A percentile compares a stretch with the other conserved stretches of the same genome.
Conservation (phyloP, 495 filamentous ascomycete species). For the Penicillium cataractarum region DNA sequence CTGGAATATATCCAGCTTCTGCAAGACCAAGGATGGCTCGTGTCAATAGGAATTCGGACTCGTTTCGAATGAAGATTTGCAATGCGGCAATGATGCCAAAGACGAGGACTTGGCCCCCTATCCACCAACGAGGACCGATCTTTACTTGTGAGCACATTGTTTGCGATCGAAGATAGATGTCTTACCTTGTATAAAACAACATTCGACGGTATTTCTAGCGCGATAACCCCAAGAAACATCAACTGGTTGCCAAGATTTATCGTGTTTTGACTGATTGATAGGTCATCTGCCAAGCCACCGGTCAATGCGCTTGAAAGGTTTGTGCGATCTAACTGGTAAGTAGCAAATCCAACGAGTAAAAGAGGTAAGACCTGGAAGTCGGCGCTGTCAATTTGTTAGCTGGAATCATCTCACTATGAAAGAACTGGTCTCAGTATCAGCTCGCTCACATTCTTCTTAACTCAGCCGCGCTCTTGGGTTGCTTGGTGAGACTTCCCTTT, state of each 20-base stretch:
- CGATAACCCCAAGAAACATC: conserved; percentile 55
- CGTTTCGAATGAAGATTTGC: conserved; percentile 54
- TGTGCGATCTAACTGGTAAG: conserved; percentile 51
- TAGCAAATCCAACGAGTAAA: conserved; percentile 52
- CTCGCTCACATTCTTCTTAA: neutral
- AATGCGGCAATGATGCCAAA: conserved; percentile 56
- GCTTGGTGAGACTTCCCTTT: neutral
- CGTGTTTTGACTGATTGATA: conserved; percentile 52
- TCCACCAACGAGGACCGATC: conserved; percentile 54
- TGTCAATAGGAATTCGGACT: conserved; percentile 46
- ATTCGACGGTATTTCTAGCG: conserved; percentile 59
- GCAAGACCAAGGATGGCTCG: conserved; percentile 53
- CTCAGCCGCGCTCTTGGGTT: neutral
- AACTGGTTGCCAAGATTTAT: conserved; percentile 60
- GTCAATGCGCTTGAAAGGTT: conserved; percentile 52
- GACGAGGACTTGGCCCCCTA: conserved; percentile 53
- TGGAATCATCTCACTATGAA: neutral
- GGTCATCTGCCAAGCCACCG: conserved; percentile 43
- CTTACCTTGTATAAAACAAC: conserved; percentile 37
- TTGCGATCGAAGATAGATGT: neutral
- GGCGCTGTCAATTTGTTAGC: conserved; percentile 21
- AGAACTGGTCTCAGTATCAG: neutral
- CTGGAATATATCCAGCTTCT: conserved; percentile 62
- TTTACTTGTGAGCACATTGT: conserved; percentile 26
- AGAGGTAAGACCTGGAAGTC: conserved; percentile 52